These are phyloP conservation scores for Pseudocercospora cruenta DNA, from an alignment of 2,329 filamentous ascomycete genomes.

Conservation along the genomic window DNA sequence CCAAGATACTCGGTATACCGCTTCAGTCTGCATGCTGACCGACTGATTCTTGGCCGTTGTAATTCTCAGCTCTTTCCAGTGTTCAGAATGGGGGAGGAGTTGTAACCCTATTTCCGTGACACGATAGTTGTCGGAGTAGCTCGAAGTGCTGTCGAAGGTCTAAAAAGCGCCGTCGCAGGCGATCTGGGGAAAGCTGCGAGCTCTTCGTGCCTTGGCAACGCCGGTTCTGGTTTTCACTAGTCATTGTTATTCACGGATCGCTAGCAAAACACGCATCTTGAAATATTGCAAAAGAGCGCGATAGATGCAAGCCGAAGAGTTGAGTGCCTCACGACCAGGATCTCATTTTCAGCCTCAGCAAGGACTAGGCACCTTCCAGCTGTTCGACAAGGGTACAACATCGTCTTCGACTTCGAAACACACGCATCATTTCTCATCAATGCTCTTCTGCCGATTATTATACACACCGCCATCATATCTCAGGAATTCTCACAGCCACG, in stretches of 20 bases:
- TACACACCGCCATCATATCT: background rate
- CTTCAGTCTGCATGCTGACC: background rate
- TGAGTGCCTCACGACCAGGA: background rate
- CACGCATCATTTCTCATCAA: background rate
- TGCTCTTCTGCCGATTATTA: background rate
- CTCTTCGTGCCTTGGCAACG: background rate
- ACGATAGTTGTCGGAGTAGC: too few relatives aligned
- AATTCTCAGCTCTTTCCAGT: background rate
- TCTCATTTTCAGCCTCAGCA: background rate
- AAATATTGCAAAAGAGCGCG: too few relatives aligned
- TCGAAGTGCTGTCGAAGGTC: background rate
- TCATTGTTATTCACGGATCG: background rate
- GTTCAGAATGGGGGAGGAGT: background rate
- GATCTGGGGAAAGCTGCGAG: background rate
- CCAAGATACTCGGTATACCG: background rate
- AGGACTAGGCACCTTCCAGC: background rate
- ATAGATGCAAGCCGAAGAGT: too few relatives aligned
- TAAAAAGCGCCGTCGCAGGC: background rate
- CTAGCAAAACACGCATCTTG: background rate
- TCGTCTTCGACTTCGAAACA: background rate
- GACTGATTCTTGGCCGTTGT: background rate
- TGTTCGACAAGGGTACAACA: background rate
- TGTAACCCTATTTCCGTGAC: background rate
- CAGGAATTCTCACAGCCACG: background rate
- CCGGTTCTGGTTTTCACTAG: background rate